Evolutionary conservation across 345 rosid genomes (phyloP), one percentile per base, ranked within the genome.

Genomic region (Cardamine chenopodiifolia): DNA sequence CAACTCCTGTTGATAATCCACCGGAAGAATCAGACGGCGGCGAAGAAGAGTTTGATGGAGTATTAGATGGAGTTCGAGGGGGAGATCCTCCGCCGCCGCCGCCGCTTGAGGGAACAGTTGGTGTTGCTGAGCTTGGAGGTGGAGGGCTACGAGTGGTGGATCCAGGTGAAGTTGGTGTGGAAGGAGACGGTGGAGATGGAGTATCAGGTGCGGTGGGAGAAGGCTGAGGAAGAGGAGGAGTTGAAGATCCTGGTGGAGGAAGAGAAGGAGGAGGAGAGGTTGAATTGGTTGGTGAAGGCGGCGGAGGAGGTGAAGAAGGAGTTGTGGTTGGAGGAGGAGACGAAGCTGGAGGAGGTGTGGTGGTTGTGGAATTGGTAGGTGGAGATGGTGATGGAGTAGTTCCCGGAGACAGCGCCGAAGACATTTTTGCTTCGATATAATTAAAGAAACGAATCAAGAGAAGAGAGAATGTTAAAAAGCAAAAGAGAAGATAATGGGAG

Each of bases 401-500:
- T 31, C 83, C 83, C 2, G 86, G 86, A 7, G 86, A 66, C 31
- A 85, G 80, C 12, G 89, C 84, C 44, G 92, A 70, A 8, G 92
- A 82, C 89, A 89, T 87, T 45, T 32, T 66, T 35, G 66, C 3
- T 53, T 20, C 58, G 81, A 78, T 78, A 77, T 66, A 66, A 71
- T 40, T 13, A 57, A 35, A 34, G 12, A 14, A 5, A 40, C n/a
- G 42, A 58, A 59, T 59, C 45, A 25, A 18, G 29, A 31, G 3
- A 47, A 25, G 20, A 15, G 20, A 44, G 65, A 78, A 67, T 50
- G 70, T 60, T 54, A 29, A 40, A 37, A 56, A 19, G 45, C 6
- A 14, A 19, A 55, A 17, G 40, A 44, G 50, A 31, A 71, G 67
- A 61, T 3, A 28, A 12, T 50, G 49, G 40, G 77, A 68, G 77